Base-by-base conservation (phyloP, 2,329 filamentous ascomycete species). In the Aspergillus terreus region DNA sequence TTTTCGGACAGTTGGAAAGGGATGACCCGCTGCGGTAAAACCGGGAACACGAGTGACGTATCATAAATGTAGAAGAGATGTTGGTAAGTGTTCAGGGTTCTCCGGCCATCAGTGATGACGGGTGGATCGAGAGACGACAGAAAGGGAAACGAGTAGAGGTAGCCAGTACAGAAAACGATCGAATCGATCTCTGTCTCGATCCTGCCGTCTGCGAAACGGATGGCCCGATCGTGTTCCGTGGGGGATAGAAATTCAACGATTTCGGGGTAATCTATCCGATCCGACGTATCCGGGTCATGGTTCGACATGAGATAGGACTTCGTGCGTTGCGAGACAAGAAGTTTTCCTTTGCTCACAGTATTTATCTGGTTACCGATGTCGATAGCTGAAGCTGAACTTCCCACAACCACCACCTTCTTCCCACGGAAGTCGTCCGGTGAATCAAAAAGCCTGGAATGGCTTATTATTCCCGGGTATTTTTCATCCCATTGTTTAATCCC, bases 91-190 rank as follows among this genome's bases (percentile, higher is more conserved):
- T 86, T 83, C 54, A 85, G 76, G 1, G 92, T 84, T 25, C 87
- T 81, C 32, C 79, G 80, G 1, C 92, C 92, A 49, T 84, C 81
- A 0, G 81, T 84, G 50, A 92, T 78, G 2, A 90, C 66, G 0
- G 82, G 76, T 0, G 83, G 78, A 1, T 69, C 49, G 3, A 82
- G 63, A 0, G 67, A 67, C 2, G 70, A 67, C 3, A 85, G 66
- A 63, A 96, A 96, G 0, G 91, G 90, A 52, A 87, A 88, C 4
- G 86, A 85, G 71, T 89, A 96, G 51, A 95, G 82, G 63, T 95
- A 97, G 0, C 92, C 92, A 0, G 92, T 96, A 67, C 89, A 92
- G 70, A 92, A 96, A 25, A 97, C 67, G 5, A 96, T 74, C 1
- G 83, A 81, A 63, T 96, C 92, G 50, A 97, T 71, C 32, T 84